Base-by-base conservation (phyloP, 306 rosid genomes). In the Albizia julibrissin region DNA sequence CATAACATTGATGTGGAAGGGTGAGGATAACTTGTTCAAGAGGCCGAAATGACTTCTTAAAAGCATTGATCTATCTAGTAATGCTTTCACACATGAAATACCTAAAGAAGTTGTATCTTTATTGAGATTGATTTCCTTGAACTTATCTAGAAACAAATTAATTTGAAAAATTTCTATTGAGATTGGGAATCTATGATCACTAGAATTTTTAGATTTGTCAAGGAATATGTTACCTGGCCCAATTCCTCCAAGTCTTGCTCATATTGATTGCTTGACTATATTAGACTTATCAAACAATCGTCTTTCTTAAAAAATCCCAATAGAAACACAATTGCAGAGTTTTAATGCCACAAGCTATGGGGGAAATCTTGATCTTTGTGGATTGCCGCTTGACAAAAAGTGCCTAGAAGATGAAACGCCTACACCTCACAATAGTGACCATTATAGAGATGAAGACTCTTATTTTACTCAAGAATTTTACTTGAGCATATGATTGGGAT, bases 11-110 rank as follows among this genome's bases (percentile, higher is more conserved):
- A 26, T 3, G 0, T 26, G 67, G 67, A 26, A 26, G 13, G 37
- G 67, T 61, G 3, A 12, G 2, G 6, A 61, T 26, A 0, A 12
- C 34, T 0, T 22, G 18, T 61, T 61, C 1, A 61, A 24, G 16
- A 10, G 37, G 16, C 37, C 33, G 0, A 8, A 37, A 37, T 1
- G 19, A 61, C 3, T 1, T 39, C 56, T 81, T 0, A 69, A 4
- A 2, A 78, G 76, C 76, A 82, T 86, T 62, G 86, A 78, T 44
- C 44, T 81, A n/a, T 85, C 85, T 11, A 44, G 78, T 11, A 85
- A 85, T 67, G 1, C 62, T 10, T 21, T 82, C 2, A 39, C 24
- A 0, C 58, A 84, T 10, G 34, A 61, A 24, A 61, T 61, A 26
- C 67, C 37, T 0, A 26, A 10, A 61, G 37, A 24, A 61, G 3